A percentile compares a stretch with the other conserved stretches of the same genome.
Evolutionary conservation across 2,329 filamentous ascomycete species (phyloP).

Genomic region (Tolypocladium ovalisporum): DNA sequence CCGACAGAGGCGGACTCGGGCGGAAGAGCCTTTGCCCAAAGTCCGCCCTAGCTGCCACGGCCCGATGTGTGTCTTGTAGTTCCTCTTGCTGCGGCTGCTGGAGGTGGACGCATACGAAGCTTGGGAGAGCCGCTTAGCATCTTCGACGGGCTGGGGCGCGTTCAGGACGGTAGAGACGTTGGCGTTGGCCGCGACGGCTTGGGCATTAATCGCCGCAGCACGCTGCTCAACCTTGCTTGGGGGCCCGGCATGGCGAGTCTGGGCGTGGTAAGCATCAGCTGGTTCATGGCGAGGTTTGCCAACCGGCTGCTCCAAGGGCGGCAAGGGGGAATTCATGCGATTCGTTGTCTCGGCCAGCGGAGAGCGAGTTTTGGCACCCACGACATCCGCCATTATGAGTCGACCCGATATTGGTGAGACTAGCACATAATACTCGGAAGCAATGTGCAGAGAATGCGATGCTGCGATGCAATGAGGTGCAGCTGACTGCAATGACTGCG

Average conservation of each 20-base stretch:
- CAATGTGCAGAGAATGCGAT: background rate
- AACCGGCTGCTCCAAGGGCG: constrained; percentile 13
- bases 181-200: constrained; percentile 6
- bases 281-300: constrained; percentile 20
- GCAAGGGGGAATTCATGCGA: constrained; percentile 31
- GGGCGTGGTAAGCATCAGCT: constrained; percentile 3
- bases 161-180: constrained; percentile 12
- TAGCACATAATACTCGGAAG: constrained; percentile 23
- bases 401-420: constrained; percentile 10
- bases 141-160: constrained; percentile 19
- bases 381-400: constrained; percentile 18
- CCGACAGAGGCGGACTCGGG: constrained; percentile 74
- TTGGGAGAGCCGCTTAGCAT: constrained; percentile 26
- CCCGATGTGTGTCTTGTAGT: constrained; percentile 67
- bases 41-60: constrained; percentile 90
- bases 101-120: constrained; percentile 29
- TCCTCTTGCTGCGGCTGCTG: constrained; percentile 27
- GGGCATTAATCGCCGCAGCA: background rate
- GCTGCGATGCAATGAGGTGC: background rate
- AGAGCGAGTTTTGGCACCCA: constrained; percentile 19
- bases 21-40: constrained; percentile 81
- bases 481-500: background rate
- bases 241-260: constrained; percentile 2
- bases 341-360: constrained; percentile 37
- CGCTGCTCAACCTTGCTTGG: constrained; percentile 1